phyloP scores from a whole-genome alignment of 768 basidiomycete genomes.

The Coprinopsis strossmayeri region DNA sequence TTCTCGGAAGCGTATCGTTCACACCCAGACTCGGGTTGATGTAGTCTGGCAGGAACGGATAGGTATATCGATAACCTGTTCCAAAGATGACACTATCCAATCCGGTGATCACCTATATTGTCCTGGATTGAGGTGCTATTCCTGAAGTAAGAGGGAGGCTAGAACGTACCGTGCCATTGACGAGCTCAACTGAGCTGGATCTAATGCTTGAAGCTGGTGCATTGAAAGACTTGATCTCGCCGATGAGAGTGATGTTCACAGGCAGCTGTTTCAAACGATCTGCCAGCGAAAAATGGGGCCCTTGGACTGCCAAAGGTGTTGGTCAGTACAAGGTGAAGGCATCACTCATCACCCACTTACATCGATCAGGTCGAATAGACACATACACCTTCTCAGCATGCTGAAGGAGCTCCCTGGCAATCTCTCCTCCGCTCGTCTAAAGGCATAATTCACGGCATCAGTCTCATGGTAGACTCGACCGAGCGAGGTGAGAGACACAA shows the following conservation, averaged over 20 bases:
- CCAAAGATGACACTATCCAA: constrained; percentile 31
- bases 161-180: constrained; percentile 29
- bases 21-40: constrained; percentile 22
- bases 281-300: constrained; percentile 9
- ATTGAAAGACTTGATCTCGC: constrained; percentile 33
- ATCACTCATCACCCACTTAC: not conserved
- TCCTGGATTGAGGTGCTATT: not conserved
- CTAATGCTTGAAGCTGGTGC: constrained; percentile 16
- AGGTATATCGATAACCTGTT: constrained; percentile 38
- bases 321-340: not conserved
- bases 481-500: not conserved
- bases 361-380: constrained; percentile 19
- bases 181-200: constrained; percentile 25
- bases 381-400: constrained; percentile 26
- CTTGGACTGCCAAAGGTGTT: not conserved
- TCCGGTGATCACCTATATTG: constrained; percentile 23
- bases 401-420: constrained; percentile 26
- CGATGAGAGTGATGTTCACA: constrained; percentile 28
- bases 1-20: constrained; percentile 16
- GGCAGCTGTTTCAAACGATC: constrained; percentile 19
- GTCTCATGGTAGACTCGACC: not conserved
- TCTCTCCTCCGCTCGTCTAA: constrained; percentile 31
- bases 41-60: constrained; percentile 37
- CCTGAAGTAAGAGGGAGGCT: not conserved
- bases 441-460: no score